Base-by-base conservation (phyloP, 2,329 filamentous ascomycete species). In the Microdochium nivale region DNA sequence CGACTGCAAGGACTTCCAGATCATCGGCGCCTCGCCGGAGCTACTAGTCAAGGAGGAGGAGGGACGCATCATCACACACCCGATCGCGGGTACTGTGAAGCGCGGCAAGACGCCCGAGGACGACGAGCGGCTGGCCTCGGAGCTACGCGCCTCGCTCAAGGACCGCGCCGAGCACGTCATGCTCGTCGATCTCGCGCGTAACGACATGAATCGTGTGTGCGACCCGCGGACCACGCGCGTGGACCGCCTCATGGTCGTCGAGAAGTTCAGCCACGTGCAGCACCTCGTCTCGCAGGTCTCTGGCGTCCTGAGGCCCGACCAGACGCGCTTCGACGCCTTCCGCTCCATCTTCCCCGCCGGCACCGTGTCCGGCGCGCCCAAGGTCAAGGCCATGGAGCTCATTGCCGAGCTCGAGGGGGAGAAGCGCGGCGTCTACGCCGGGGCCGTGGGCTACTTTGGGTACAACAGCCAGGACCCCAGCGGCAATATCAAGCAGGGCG, bases 231-330 rank as follows among this genome's bases (percentile, higher is more conserved):
- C 88, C 25, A 96, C 92, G 27, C 83, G 88, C 55, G 94, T 97
- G 25, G 94, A 99, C 74, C 83, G 90, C 50, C 75, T 97, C 56
- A 96, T 97, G 92, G 88, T 90, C 2, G 89, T 95, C 13, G 88
- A 95, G 70, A 86, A 87, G 64, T 99, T 99, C 74, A 94, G 87
- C 54, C 94, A 99, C 69, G 94, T 99, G 25, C 94, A 97, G 76
- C 94, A 99, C 69, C 80, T 99, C 19, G 91, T 96, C 3, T 96
- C 90, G 1, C 91, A 99, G 69, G 94, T 99, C 0, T 96, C 90
- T 1, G 92, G 94, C 46, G 79, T 94, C n/a, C 73, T 97, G 58
- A 81, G 94, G 47, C 77, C 81, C 4, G 91, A 79, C 37, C 90
- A 90, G 75, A 92, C 90, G 27, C 81, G 94, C 53, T 99, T 96